Evolutionary conservation across 495 filamentous ascomycete species (phyloP), one percentile per base, ranked within the genome.

Genomic region (Tetracladium setigerum): DNA sequence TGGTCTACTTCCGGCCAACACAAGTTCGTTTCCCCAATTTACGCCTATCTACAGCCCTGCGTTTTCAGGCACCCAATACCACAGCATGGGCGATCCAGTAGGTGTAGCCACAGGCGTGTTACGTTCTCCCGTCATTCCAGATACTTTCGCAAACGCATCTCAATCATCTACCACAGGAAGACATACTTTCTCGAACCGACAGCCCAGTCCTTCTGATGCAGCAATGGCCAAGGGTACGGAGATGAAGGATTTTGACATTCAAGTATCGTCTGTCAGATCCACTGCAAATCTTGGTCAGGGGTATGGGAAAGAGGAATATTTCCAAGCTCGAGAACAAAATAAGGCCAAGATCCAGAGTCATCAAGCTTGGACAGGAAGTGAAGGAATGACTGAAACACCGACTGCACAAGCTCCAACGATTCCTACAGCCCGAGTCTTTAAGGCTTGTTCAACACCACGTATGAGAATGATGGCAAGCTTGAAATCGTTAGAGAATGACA

Each of bases 141-240:
- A 22, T 0, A 10, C 13, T 37, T 27, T 13, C 9, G 38, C 2
- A 18, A 40, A 40, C n/a, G 27, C 24, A n/a, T 13, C 22, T n/a
- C 16, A 12, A 30, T 6, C 41, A 44, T 44, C 41, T 44, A 11
- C n/a, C n/a, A n/a, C n/a, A n/a, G n/a, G n/a, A n/a, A n/a, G n/a
- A n/a, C n/a, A n/a, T n/a, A n/a, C n/a, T n/a, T n/a, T n/a, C n/a
- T n/a, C n/a, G n/a, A n/a, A n/a, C 27, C 46, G 67, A 30, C 58
- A 64, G 14, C 59, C 66, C 22, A 68, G 68, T 47, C 68, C 66
- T 15, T 69, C 68, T 11, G 69, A 73, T 56, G 68, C 68, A 41
- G 67, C 62, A 11, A 64, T 71, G 60, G 59, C 66, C 14, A 67
- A 68, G 56, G 56, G 51, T 22, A 41, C 38, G 9, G 10, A 9